phyloP scores from a whole-genome alignment of 495 filamentous ascomycete genomes.

The Hyaloscypha variabilis region DNA sequence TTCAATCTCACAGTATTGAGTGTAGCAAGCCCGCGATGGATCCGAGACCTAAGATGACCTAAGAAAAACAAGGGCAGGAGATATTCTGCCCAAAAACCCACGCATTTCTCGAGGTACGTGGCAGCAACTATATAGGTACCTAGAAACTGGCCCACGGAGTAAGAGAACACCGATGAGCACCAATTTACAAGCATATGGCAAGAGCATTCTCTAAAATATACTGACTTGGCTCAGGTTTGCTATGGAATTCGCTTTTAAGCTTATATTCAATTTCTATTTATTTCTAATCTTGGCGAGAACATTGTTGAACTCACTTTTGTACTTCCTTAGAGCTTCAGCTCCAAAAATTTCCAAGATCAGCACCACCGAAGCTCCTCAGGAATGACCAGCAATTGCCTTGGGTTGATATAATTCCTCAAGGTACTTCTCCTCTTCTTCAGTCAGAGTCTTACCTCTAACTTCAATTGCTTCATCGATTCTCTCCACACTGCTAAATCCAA shows the following conservation, averaged over 20 bases:
- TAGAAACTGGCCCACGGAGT: too few species aligned
- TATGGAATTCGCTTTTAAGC: neutral
- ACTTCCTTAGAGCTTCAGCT: neutral
- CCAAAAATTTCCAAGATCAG: neutral
- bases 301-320: neutral
- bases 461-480: constrained; percentile 63
- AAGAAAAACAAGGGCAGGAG: too few species aligned
- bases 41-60: too few species aligned
- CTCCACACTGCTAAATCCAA: constrained; percentile 57
- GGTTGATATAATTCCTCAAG: constrained; percentile 65
- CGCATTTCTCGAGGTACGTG: too few species aligned
- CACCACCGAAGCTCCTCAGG: constrained; percentile 18
- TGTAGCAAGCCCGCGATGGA: too few species aligned
- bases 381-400: constrained; percentile 43
- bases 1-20: too few species aligned
- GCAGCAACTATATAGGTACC: too few species aligned
- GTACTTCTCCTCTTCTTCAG: constrained; percentile 60
- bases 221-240: too few species aligned
- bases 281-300: neutral
- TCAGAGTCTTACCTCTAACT: constrained; percentile 50
- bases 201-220: too few species aligned
- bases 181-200: too few species aligned
- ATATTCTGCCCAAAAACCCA: too few species aligned
- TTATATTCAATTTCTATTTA: neutral
- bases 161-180: too few species aligned